Conservation (phyloP, 163 green algal species). For the Chlamydomonas reinhardtii region DNA sequence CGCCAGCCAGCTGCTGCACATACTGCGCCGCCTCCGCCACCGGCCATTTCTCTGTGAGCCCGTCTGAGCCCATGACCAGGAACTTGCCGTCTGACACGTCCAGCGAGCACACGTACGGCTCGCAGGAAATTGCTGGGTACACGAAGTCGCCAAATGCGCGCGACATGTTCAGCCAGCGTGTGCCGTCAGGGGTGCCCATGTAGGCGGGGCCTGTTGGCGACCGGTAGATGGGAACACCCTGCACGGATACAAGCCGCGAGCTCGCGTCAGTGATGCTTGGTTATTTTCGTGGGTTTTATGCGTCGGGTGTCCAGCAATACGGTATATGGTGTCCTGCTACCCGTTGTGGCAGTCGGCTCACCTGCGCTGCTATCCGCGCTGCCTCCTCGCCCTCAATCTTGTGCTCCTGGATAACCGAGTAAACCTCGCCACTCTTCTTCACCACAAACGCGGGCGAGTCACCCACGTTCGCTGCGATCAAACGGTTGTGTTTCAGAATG, state of each 20-base stretch:
- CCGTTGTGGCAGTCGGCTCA: no score
- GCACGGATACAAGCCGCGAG: no score
- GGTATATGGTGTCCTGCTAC: no score
- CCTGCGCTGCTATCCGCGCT: slow-evolving; percentile 5
- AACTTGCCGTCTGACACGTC: slow-evolving; percentile 43
- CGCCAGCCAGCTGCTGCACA: slow-evolving; percentile 19
- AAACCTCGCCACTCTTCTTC: slow-evolving; percentile 30
- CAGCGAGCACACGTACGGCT: slow-evolving; percentile 41
- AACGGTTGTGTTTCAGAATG: slow-evolving; percentile 13
- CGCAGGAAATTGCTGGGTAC: slow-evolving; percentile 46
- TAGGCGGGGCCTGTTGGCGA: slow-evolving; percentile 24
- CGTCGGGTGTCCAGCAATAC: no score
- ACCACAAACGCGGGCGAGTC: slow-evolving; percentile 49
- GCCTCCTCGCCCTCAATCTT: slow-evolving; percentile 51
- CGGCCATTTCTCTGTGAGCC: slow-evolving; percentile 43
- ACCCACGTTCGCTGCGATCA: slow-evolving; percentile 47
- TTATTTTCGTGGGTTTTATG: no score
- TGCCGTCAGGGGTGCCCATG: slow-evolving; percentile 46
- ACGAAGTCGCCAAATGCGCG: slow-evolving; percentile 43
- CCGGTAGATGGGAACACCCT: slow-evolving; percentile 30
- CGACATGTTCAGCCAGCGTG: slow-evolving; percentile 49
- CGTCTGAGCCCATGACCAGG: slow-evolving; percentile 47
- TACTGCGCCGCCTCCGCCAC: slow-evolving; percentile 43
- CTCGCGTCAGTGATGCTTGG: no score
- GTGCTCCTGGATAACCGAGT: slow-evolving; percentile 41